Percentiles rank a stretch among this genome's conserved stretches.
phyloP scores from a whole-genome alignment of 2,329 filamentous ascomycete species.

The Microcyclosporella mali region DNA sequence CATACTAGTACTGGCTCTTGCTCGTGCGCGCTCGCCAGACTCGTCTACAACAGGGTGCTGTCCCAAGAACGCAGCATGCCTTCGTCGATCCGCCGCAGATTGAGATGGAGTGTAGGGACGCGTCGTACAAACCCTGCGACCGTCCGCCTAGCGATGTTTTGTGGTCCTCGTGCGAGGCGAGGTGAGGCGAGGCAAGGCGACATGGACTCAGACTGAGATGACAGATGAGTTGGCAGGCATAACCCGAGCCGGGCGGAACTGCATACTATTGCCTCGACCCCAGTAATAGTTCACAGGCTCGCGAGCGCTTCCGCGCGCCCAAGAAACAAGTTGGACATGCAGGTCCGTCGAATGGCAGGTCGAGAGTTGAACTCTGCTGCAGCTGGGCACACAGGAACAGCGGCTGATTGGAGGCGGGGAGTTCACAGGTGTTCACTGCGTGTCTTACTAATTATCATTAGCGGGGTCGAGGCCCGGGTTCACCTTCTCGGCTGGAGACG shows the following conservation, averaged over 20 bases:
- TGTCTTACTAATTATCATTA: too few relatives aligned
- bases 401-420: too few relatives aligned
- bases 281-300: not conserved
- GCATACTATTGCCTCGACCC: constrained; percentile 5
- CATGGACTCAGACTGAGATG: not conserved
- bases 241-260: too few relatives aligned
- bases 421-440: too few relatives aligned
- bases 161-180: constrained; percentile 1
- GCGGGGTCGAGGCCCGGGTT: too few relatives aligned
- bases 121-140: constrained; percentile 7
- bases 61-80: not conserved
- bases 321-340: constrained; percentile 9
- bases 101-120: not conserved
- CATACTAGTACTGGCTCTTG: constrained; percentile 6
- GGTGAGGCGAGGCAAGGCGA: constrained; percentile 11
- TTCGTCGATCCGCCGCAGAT: too few relatives aligned
- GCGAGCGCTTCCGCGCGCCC: constrained; percentile 7
- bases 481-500: too few relatives aligned
- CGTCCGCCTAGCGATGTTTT: constrained; percentile 9
- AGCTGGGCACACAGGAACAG: not conserved
- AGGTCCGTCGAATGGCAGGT: constrained; percentile 13
- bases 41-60: not conserved
- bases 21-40: not conserved
- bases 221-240: not conserved
- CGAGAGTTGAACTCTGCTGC: too few relatives aligned